Base-by-base conservation (phyloP, 768 basidiomycete species). In the Mycena galericulata region DNA sequence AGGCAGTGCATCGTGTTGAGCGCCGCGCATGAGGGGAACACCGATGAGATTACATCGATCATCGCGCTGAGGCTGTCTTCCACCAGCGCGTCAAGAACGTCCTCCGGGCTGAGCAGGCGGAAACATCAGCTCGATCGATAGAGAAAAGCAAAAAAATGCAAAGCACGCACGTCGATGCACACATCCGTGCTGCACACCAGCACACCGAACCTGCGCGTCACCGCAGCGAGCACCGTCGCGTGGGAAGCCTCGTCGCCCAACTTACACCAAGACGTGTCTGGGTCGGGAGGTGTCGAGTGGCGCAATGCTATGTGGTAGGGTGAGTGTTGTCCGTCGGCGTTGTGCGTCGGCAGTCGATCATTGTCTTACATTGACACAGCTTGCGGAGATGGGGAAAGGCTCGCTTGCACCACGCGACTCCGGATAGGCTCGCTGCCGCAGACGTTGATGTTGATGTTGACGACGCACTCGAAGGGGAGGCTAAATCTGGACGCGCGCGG, bases 21-120 rank as follows among this genome's bases (percentile, higher is more conserved):
- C 60, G 83, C 83, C 0, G 76, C 72, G 10, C 75, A 72, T 9
- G 85, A 77, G 0, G 89, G 91, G 70, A 92, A 84, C 41, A 92
- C 78, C 38, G 89, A 88, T 14, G 67, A 59, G 4, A 89, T 71
- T 20, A 86, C 71, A 11, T 87, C 76, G 15, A 86, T 58, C 7
- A 75, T 66, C 27, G 86, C 69, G 4, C 82, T 82, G 27, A 79
- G 78, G 22, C 80, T 77, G 7, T 79, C 75, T 18, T 77, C 73
- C 3, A 78, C 67, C 8, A 86, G 63, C 41, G 84, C 74, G 26
- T 68, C 72, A 9, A 88, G 75, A 15, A 89, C 78, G 64, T 87
- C 78, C 58, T 85, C 84, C 8, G 87, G 85, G 36, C 88, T 89
- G 32, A n/a, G 15, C 15, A 27, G 18, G 34, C 34, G 34, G 6